These are phyloP conservation scores for Stereocaulon alpinum DNA, from an alignment of 495 filamentous ascomycete genomes.

Conservation along the genomic window DNA sequence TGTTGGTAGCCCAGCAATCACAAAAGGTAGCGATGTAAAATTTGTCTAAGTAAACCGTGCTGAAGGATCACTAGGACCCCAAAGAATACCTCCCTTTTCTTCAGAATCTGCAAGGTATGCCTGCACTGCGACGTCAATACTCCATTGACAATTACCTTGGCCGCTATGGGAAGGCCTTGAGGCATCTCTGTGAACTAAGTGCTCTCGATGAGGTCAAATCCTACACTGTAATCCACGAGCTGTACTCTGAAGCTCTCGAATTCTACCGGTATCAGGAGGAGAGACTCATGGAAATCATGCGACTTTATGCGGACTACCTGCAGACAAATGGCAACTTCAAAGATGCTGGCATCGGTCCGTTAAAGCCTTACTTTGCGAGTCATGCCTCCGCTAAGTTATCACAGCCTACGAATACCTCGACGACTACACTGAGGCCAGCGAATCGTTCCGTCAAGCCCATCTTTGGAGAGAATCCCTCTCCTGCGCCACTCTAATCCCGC, in stretches of 20 bases:
- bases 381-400: not conserved
- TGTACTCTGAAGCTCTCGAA: slow-evolving; percentile 67
- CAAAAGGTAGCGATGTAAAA: slow-evolving; percentile 44
- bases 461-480: slow-evolving; percentile 87
- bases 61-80: slow-evolving; percentile 45
- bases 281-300: slow-evolving; percentile 50
- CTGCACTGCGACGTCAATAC: slow-evolving; percentile 57
- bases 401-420: slow-evolving; percentile 77
- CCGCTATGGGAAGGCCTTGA: slow-evolving; percentile 64
- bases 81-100: slow-evolving; percentile 93
- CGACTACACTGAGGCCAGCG: slow-evolving; percentile 58
- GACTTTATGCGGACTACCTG: slow-evolving; percentile 69
- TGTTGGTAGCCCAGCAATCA: slow-evolving; percentile 88
- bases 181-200: slow-evolving; percentile 56
- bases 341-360: slow-evolving; percentile 64
- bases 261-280: slow-evolving; percentile 73
- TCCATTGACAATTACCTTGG: slow-evolving; percentile 81
- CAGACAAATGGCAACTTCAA: slow-evolving; percentile 61
- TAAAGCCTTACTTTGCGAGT: not conserved
- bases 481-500: slow-evolving; percentile 54
- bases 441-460: slow-evolving; percentile 69
- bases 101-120: slow-evolving; percentile 67
- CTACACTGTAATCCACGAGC: slow-evolving; percentile 67
- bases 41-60: not conserved
- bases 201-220: slow-evolving; percentile 62